Evolutionary conservation across 768 basidiomycete genomes (phyloP), one percentile per base, ranked within the genome.

Genomic region (Lentinus brumalis): DNA sequence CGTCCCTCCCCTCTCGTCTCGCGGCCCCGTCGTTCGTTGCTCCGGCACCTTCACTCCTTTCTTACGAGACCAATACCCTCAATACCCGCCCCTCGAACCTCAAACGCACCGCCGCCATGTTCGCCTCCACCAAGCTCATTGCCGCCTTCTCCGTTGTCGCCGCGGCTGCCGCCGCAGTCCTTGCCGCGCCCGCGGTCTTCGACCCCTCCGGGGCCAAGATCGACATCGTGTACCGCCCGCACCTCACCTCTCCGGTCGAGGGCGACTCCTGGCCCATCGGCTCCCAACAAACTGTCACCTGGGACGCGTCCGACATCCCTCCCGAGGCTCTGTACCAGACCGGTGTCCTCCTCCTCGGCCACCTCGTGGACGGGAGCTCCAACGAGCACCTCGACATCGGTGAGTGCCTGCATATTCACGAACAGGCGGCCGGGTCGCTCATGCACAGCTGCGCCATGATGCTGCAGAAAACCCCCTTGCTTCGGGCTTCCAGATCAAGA

Each of bases 301-400:
- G 85, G 85, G 69, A 75, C 59, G 64, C 71, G 7, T 61, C 67
- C 26, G 59, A 73, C 41, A 67, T 87, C 39, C 84, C 84, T 2
- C 16, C 31, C 1, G 70, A 76, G 41, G 71, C 69, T 26, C 39
- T 60, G 41, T 69, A 74, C 60, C 70, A 73, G 6, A 78, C 74
- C 4, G 76, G 86, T 14, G 26, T 70, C 38, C 63, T 86, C 45
- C 64, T 86, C 8, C 77, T 87, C 29, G 86, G 85, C 10, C 73
- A 72, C 61, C 18, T 66, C 59, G 63, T 69, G 56, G 66, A 67
- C 56, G 71, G 72, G 54, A 64, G 66, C 39, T 67, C 63, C 56
- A 80, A 78, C 54, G 84, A 85, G 69, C 76, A 86, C 62, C 72
- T 86, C 62, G 77, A 86, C 58, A 67, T 75, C 38, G 44, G 86